Percentiles rank a stretch among this genome's conserved stretches.
phyloP scores from a whole-genome alignment of 805 yeast species.

The Candida yuanshanica region DNA sequence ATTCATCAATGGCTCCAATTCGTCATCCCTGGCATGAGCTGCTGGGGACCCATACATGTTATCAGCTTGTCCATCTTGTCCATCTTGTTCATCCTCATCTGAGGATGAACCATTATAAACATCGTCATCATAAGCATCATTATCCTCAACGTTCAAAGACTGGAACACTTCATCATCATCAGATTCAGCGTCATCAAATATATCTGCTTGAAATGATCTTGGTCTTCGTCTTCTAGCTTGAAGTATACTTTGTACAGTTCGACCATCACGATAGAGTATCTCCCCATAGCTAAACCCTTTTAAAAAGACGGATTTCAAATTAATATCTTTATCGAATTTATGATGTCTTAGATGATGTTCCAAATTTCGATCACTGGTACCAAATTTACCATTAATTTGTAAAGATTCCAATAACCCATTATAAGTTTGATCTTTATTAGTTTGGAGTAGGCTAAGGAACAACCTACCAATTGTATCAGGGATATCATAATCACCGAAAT shows the following conservation, averaged over 20 bases:
- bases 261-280: background rate
- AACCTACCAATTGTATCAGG: background rate
- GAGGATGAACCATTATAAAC: background rate
- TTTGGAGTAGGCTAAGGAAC: background rate
- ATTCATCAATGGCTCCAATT: slow-evolving; percentile 1
- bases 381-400: slow-evolving; percentile 20
- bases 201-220: slow-evolving; percentile 1
- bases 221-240: background rate
- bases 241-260: background rate
- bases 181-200: slow-evolving; percentile 2
- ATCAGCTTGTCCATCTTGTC: background rate
- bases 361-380: slow-evolving; percentile 13
- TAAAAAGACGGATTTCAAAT: slow-evolving; percentile 9
- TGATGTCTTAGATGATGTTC: slow-evolving; percentile 17
- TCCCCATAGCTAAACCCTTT: slow-evolving; percentile 7
- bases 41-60: background rate
- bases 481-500: background rate
- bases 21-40: slow-evolving; percentile 1
- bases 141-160: background rate
- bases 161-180: slow-evolving; percentile 1
- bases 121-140: slow-evolving; percentile 1
- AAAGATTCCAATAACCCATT: slow-evolving; percentile 5
- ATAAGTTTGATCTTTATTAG: background rate
- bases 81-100: slow-evolving; percentile 1
- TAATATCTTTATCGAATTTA: slow-evolving; percentile 7